A percentile compares a stretch with the other conserved stretches of the same genome.
Evolutionary conservation across 495 filamentous ascomycete genomes (phyloP).

Genomic region (Aspergillus leporis): DNA sequence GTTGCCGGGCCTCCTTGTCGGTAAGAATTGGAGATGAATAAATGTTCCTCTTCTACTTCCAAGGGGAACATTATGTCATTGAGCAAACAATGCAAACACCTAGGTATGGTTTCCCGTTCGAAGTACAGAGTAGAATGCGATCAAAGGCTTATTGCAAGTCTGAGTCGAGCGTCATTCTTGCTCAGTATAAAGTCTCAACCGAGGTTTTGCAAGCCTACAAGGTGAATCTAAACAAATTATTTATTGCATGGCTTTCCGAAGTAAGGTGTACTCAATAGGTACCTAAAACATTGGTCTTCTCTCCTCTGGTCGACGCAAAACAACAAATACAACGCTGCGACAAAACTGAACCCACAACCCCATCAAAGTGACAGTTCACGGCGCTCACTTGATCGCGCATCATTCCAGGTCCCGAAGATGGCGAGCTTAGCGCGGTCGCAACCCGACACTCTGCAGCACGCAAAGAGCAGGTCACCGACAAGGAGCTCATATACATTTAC

Average conservation of each 20-base stretch:
- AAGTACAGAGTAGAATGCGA: neutral
- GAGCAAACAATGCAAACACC: constrained; percentile 47
- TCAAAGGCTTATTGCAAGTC: neutral
- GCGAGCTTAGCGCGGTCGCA: constrained; percentile 64
- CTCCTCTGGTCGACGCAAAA: constrained; percentile 63
- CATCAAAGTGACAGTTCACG: constrained; percentile 26
- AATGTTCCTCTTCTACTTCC: constrained; percentile 15
- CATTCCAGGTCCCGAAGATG: constrained; percentile 66
- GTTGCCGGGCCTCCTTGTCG: constrained; percentile 5
- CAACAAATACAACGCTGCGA: constrained; percentile 49
- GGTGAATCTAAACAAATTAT: neutral
- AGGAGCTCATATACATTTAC: constrained; percentile 21
- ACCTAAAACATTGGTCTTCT: constrained; percentile 40
- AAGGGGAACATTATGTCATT: constrained; percentile 35
- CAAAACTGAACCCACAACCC: constrained; percentile 29
- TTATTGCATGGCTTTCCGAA: no score
- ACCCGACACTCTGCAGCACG: constrained; percentile 56
- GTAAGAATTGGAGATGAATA: constrained; percentile 4
- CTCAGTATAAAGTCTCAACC: neutral
- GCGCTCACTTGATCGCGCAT: constrained; percentile 44
- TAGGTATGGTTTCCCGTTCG: neutral
- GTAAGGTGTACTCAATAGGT: neutral
- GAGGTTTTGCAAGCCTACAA: neutral
- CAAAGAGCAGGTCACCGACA: constrained; percentile 38
- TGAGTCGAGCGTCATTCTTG: neutral